Evolutionary conservation across 2,329 filamentous ascomycete species (phyloP).

Genomic region (Pseudocercospora vitis): DNA sequence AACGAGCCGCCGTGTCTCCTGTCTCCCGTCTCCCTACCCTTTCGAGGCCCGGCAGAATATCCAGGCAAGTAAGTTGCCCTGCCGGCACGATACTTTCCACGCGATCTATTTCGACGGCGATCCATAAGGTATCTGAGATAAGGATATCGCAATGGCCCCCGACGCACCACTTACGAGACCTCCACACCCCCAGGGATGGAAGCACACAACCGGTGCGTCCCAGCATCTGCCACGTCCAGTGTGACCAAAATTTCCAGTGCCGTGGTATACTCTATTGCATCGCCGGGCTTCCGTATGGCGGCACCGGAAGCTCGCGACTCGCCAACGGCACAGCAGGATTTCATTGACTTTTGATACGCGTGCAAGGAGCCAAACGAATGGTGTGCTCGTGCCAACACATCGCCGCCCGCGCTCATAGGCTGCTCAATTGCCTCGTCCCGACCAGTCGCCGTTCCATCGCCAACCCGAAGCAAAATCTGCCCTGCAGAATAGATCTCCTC

Average conservation of each 20-base stretch:
- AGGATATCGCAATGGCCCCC: conserved; percentile 1
- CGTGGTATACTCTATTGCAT: conserved; percentile 5
- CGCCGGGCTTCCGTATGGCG: background rate
- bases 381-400: conserved; percentile 5
- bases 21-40: no score
- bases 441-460: background rate
- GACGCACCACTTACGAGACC: background rate
- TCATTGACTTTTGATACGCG: no score
- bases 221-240: background rate
- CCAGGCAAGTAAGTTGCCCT: background rate
- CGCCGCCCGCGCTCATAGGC: background rate
- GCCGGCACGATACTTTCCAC: background rate
- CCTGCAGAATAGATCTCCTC: no score
- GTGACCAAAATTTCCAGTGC: conserved; percentile 1
- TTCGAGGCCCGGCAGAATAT: background rate
- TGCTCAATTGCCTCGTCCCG: background rate
- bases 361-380: no score
- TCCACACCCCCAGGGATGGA: background rate
- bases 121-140: background rate
- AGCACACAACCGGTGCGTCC: no score
- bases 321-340: no score
- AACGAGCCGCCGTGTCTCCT: no score
- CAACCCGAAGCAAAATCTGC: background rate
- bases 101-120: background rate
- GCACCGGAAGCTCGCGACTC: no score